These are phyloP conservation scores for Globisporangium emineosum DNA, from an alignment of 352 stramenopile species.

Conservation along the genomic window DNA sequence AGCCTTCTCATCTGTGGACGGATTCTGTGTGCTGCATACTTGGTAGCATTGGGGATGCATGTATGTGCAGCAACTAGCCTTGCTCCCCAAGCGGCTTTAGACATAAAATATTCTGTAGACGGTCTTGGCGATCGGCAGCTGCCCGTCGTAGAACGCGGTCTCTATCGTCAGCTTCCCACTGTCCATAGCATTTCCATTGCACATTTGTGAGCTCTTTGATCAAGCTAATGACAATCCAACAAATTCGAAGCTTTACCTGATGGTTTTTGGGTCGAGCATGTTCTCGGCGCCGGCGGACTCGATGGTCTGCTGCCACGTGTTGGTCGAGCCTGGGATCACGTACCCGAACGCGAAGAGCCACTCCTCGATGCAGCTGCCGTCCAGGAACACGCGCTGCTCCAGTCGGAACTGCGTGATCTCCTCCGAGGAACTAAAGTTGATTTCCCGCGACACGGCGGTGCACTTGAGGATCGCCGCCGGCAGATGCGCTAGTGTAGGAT, in stretches of 20 bases:
- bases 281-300: slow-evolving; percentile 83
- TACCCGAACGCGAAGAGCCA: slow-evolving; percentile 96
- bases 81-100: slow-evolving; percentile 24
- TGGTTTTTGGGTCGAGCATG: slow-evolving; percentile 84
- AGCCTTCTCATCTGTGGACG: background rate
- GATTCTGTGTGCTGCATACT: background rate
- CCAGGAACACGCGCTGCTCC: slow-evolving; percentile 89
- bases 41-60: background rate
- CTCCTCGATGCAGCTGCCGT: slow-evolving; percentile 91
- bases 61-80: background rate
- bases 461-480: slow-evolving; percentile 88
- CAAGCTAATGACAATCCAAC: too few species aligned
- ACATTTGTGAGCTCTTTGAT: background rate
- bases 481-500: slow-evolving; percentile 47
- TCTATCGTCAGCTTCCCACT: slow-evolving; percentile 94
- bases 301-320: slow-evolving; percentile 96
- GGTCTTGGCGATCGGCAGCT: slow-evolving; percentile 86
- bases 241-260: slow-evolving; percentile 44
- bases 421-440: slow-evolving; percentile 91
- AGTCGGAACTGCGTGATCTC: slow-evolving; percentile 91
- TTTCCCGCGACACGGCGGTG: slow-evolving; percentile 88
- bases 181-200: background rate
- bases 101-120: slow-evolving; percentile 94
- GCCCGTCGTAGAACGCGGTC: slow-evolving; percentile 94
- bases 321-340: slow-evolving; percentile 94